Evolutionary conservation across 139 green algal species (phyloP).

Genomic region (Chlamydomonas sp.): DNA sequence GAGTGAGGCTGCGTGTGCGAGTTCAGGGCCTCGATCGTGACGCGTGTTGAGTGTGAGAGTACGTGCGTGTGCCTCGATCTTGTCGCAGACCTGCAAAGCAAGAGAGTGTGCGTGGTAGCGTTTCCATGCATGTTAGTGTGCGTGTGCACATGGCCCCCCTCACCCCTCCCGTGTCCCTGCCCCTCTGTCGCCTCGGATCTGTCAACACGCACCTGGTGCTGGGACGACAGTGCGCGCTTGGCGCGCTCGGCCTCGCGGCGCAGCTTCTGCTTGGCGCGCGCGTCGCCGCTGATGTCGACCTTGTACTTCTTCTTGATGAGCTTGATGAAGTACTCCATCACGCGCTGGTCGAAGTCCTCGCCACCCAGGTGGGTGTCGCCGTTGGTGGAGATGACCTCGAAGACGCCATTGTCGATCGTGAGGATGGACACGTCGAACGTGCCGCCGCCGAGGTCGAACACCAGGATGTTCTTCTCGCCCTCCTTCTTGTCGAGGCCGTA

Average conservation of each 20-base stretch:
- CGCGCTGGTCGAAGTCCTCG: slow-evolving; percentile 97
- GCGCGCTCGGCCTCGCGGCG: slow-evolving; percentile 92
- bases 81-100: no score
- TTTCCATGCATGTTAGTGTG: no score
- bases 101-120: no score
- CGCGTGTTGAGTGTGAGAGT: no score
- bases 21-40: no score
- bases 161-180: no score
- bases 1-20: no score
- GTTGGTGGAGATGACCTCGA: slow-evolving; percentile 83
- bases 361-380: slow-evolving; percentile 94
- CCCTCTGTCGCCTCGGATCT: no score
- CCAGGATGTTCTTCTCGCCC: slow-evolving; percentile 98
- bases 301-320: slow-evolving; percentile 97
- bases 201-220: slow-evolving; percentile 92
- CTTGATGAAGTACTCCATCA: slow-evolving; percentile 99
- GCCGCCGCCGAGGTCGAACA: slow-evolving; percentile 91
- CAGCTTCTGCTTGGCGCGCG: slow-evolving; percentile 90
- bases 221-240: slow-evolving; percentile 91
- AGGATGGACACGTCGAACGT: slow-evolving; percentile 99
- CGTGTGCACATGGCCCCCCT: no score
- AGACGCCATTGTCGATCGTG: slow-evolving; percentile 95
- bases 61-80: no score
- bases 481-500: slow-evolving; percentile 97
- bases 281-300: slow-evolving; percentile 86